These are phyloP conservation scores for Lizonia empirigonia DNA, from an alignment of 2,329 filamentous ascomycete genomes.

Conservation along the genomic window DNA sequence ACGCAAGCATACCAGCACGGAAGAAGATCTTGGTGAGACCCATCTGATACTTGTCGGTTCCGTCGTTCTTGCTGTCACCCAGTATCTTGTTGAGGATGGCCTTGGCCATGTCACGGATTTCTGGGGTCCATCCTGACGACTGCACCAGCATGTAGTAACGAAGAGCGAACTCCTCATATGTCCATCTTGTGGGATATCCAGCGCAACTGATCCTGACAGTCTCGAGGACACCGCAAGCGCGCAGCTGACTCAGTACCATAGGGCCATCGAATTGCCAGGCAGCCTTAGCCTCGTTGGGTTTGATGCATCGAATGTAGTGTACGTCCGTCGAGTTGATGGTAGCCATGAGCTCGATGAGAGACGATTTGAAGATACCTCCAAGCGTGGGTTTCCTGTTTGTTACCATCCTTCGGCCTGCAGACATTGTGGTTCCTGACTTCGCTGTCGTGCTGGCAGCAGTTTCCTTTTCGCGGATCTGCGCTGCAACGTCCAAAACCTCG, in stretches of 20 bases:
- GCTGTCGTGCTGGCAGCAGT: constrained; percentile 66
- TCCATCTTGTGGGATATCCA: constrained; percentile 97
- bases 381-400: constrained; percentile 96
- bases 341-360: constrained; percentile 94
- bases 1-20: constrained; percentile 97
- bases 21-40: constrained; percentile 99
- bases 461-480: constrained; percentile 89
- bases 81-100: constrained; percentile 88
- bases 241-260: constrained; percentile 96
- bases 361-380: constrained; percentile 98
- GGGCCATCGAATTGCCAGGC: constrained; percentile 98
- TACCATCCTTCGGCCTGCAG: constrained; percentile 80
- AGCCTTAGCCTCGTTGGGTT: constrained; percentile 95
- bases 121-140: constrained; percentile 86
- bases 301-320: constrained; percentile 98
- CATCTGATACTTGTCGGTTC: constrained; percentile 93
- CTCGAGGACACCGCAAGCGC: constrained; percentile 98
- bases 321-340: constrained; percentile 98
- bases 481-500: constrained; percentile 83
- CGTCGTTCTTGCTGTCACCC: constrained; percentile 65
- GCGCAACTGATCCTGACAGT: constrained; percentile 97
- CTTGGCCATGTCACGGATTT: constrained; percentile 93
- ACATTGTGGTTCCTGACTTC: constrained; percentile 67
- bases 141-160: constrained; percentile 98
- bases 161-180: constrained; percentile 96